Base-by-base conservation (phyloP, 1,139 yeast species). In the Nematodospora anomalae region DNA sequence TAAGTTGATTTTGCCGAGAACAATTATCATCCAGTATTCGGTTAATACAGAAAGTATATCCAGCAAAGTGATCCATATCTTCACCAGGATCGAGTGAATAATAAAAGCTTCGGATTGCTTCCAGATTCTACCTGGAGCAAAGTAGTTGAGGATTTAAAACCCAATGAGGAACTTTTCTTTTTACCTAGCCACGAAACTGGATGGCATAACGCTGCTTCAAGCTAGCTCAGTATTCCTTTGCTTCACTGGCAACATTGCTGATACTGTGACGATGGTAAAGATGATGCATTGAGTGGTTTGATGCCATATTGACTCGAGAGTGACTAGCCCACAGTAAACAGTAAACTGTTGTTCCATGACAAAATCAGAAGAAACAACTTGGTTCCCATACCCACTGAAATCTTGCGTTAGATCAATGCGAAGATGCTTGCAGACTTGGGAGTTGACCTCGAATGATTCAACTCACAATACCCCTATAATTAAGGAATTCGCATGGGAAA, bases 131-230 rank as follows among this genome's bases (percentile, higher is more conserved):
- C 51, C 1, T 60, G 63, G 62, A 12, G 26, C 8, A 28, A 40
- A 5, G 42, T 42, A 11, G 22, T 42, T 14, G 21, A 27, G 9
- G 11, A 16, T 2, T 36, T 40, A 15, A 14, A 42, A 4, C 30
- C 46, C 4, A 44, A 46, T 35, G 44, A 38, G 10, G 67, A 67
- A 40, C 46, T 67, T n/a, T 44, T 68, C 11, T 62, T 62, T 25
- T 45, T 64, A 10, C 71, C 64, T 30, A 56, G 74, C 43, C 74
- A 68, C 39, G 72, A 71, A 6, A 64, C 67, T 48, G 74, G 71
- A 1, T 63, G 46, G 43, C 74, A 68, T 41, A 68, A 68, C 38
- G 53, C 58, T 15, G 71, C 64, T 0, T 39, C 37, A n/a, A 10
- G 11, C 10, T 10, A 21, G 13, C 11, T 27, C 9, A 14, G 30